phyloP scores from a whole-genome alignment of 2,329 filamentous ascomycete genomes.

The Didymosphaeria variabile region DNA sequence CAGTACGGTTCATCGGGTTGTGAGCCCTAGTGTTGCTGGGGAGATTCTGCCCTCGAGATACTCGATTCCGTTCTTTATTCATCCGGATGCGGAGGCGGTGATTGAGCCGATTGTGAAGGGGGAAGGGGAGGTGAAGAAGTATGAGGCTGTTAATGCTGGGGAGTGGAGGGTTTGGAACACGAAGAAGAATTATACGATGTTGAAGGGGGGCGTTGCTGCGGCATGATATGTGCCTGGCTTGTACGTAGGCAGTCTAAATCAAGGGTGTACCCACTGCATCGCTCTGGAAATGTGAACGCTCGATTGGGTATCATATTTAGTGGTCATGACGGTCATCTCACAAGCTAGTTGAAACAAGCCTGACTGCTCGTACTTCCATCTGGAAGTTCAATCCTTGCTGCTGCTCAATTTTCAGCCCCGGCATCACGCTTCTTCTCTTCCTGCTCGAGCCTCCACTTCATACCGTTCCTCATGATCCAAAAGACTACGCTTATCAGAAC shows the following conservation, averaged over 20 bases:
- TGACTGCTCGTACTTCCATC: no score
- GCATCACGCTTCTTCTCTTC: conserved; percentile 26
- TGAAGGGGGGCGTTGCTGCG: conserved; percentile 11
- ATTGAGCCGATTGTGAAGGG: conserved; percentile 48
- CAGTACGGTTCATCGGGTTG: conserved; percentile 50
- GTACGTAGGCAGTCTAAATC: background rate
- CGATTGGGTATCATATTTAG: no score
- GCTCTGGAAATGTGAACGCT: no score
- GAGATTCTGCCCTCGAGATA: conserved; percentile 45
- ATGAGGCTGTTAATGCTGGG: conserved; percentile 47
- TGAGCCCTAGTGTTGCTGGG: conserved; percentile 36
- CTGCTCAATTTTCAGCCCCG: background rate
- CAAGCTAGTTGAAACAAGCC: no score
- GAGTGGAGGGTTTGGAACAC: conserved; percentile 49
- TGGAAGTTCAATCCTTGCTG: background rate
- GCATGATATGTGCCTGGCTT: background rate
- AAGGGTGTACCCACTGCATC: no score
- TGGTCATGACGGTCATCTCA: no score
- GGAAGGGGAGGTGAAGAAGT: conserved; percentile 45
- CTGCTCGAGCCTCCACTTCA: conserved; percentile 40
- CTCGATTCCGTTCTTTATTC: conserved; percentile 52
- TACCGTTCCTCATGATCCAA: conserved; percentile 43
- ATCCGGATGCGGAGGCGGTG: conserved; percentile 46
- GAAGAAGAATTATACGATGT: conserved; percentile 33
- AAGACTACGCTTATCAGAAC: conserved; percentile 36